Evolutionary conservation across 2,329 filamentous ascomycete species (phyloP), one percentile per base, ranked within the genome.

Genomic region (Xylaria hypoxylon): DNA sequence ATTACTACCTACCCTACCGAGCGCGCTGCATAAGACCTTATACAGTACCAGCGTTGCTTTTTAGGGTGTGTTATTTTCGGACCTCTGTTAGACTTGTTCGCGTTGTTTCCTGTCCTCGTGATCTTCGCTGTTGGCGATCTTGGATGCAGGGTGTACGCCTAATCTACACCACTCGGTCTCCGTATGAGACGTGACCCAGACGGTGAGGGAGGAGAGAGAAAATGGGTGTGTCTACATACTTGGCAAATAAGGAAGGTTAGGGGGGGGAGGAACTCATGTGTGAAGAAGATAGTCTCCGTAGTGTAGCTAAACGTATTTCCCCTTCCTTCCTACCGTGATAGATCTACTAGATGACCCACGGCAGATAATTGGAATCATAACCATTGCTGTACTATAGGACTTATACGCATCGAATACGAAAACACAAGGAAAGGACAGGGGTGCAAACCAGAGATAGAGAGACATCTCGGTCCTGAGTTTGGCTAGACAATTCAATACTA

Each of bases 91-190:
- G 10, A n/a, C 22, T 10, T 24, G 42, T 28, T 40, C 26, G n/a
- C 11, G 17, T n/a, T 35, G 40, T 50, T 38, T 62, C 31, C 15
- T 44, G 31, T 24, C 6, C 38, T 53, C 28, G 52, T 45, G 35
- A 64, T 60, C 50, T 48, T 31, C 2, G 6, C 47, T 19, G n/a
- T 38, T 62, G 24, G 31, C 22, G 40, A 53, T 53, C 47, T 35
- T 15, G 31, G 22, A 42, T 35, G 48, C n/a, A 47, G 15, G 28
- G 40, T 33, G 40, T 48, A 13, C 8, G 33, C 4, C 19, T n/a
- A n/a, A 22, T 19, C 31, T 52, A 45, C 33, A 17, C n/a, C 42
- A 17, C 38, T 60, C 65, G 65, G 61, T 64, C 61, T 57, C 56
- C 61, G 61, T 40, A 40, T 61, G 56, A 50, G 51, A 59, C 56